Percentiles rank a stretch among this genome's conserved stretches.
phyloP scores from a whole-genome alignment of 805 yeast species.

The Ogataea allantospora region DNA sequence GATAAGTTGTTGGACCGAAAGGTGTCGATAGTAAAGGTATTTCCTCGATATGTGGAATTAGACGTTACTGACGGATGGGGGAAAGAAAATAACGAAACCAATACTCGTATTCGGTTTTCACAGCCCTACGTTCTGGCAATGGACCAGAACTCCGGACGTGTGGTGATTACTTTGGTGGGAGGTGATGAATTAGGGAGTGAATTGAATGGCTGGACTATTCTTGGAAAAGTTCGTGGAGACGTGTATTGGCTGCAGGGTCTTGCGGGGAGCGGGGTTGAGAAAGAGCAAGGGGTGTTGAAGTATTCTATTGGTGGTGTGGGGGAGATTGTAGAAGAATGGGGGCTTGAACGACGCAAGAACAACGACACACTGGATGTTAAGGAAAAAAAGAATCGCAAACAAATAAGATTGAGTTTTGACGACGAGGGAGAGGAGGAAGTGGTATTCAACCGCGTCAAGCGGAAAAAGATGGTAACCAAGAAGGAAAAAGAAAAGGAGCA shows the following conservation, averaged over 20 bases:
- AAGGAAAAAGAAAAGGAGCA: neutral
- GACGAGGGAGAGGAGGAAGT: constrained; percentile 31
- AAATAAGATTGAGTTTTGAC: constrained; percentile 13
- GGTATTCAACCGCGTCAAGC: constrained; percentile 37
- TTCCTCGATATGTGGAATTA: constrained; percentile 4
- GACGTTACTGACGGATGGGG: constrained; percentile 1
- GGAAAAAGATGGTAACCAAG: constrained; percentile 39
- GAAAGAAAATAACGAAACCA: constrained; percentile 7
- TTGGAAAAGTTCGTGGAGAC: constrained; percentile 18
- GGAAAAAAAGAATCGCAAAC: constrained; percentile 2
- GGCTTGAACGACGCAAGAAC: constrained; percentile 4
- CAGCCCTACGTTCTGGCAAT: constrained; percentile 16
- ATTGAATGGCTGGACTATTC: constrained; percentile 17
- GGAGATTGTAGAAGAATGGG: constrained; percentile 6
- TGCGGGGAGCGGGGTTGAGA: constrained; percentile 5
- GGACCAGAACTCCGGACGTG: constrained; percentile 6
- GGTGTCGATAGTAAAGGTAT: constrained; percentile 10
- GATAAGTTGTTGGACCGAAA: constrained; percentile 6
- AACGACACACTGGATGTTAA: neutral
- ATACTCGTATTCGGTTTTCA: constrained; percentile 11
- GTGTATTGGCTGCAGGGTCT: constrained; percentile 16
- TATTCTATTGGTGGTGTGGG: constrained; percentile 14
- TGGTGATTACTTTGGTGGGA: constrained; percentile 12
- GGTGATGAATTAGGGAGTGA: constrained; percentile 7
- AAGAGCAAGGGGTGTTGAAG: constrained; percentile 10